Evolutionary conservation across 1,284 basidiomycete species (phyloP).

Genomic region (Vanrija sp.): DNA sequence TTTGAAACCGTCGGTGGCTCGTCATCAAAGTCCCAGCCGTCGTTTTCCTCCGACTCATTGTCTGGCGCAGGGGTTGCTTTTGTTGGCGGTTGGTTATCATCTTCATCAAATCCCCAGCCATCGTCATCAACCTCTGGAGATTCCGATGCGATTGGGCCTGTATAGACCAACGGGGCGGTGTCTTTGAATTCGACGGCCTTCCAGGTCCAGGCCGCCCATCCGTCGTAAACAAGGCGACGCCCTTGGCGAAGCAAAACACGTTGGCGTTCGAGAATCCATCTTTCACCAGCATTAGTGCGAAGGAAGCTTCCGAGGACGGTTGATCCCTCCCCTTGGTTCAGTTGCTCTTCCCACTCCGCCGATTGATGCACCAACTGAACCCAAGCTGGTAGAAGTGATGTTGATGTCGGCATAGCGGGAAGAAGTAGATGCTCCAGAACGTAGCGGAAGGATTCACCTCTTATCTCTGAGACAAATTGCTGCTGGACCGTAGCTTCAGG

Average conservation of each 20-base stretch:
- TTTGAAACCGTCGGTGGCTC: background rate
- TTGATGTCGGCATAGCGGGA: slow-evolving; percentile 62
- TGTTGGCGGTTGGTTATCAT: background rate
- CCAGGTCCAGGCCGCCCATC: background rate
- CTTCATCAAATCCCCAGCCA: slow-evolving; percentile 30
- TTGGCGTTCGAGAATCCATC: slow-evolving; percentile 25
- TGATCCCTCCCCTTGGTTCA: slow-evolving; percentile 12
- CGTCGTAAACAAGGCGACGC: background rate
- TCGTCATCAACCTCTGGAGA: slow-evolving; percentile 14
- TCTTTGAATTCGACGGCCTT: too few species aligned
- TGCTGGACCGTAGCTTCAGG: slow-evolving; percentile 2
- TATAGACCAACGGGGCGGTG: background rate
- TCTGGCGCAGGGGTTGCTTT: background rate
- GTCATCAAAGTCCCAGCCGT: slow-evolving; percentile 50
- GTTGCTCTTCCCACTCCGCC: slow-evolving; percentile 61
- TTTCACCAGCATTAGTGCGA: slow-evolving; percentile 52
- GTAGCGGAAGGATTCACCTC: slow-evolving; percentile 27
- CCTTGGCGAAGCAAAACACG: slow-evolving; percentile 2
- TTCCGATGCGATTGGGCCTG: background rate
- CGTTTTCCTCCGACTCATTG: slow-evolving; percentile 17
- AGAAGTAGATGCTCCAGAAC: slow-evolving; percentile 64
- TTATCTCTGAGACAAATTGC: slow-evolving; percentile 18
- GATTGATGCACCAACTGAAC: slow-evolving; percentile 58
- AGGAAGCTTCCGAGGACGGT: slow-evolving; percentile 38
- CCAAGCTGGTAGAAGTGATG: slow-evolving; percentile 59